Evolutionary conservation across 768 basidiomycete species (phyloP).

Genomic region (Hericium rajendrae): DNA sequence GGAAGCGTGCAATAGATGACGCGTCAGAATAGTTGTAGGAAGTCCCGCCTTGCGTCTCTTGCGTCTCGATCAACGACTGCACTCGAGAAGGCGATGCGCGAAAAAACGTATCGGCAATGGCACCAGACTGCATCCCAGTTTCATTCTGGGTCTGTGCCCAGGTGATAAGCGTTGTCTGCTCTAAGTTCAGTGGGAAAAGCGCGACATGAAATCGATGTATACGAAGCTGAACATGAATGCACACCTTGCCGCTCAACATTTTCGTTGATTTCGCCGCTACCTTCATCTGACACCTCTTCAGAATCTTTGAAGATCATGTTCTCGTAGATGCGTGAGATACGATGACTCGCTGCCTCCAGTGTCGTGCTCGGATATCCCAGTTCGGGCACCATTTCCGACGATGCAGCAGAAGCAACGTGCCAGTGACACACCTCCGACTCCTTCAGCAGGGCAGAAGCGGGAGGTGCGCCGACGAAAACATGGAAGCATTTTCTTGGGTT

Average conservation of each 20-base stretch:
- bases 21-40: constrained; percentile 53
- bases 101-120: constrained; percentile 12
- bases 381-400: neutral
- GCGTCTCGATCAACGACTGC: constrained; percentile 1
- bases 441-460: constrained; percentile 23
- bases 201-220: neutral
- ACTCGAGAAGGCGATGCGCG: constrained; percentile 6
- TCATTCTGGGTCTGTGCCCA: constrained; percentile 9
- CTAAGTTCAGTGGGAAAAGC: neutral
- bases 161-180: constrained; percentile 4
- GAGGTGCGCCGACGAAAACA: constrained; percentile 44
- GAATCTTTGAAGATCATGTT: constrained; percentile 58
- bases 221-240: neutral
- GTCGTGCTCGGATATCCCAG: constrained; percentile 31
- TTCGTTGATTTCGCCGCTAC: neutral
- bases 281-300: constrained; percentile 24
- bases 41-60: constrained; percentile 29
- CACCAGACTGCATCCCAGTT: neutral
- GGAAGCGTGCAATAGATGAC: constrained; percentile 66
- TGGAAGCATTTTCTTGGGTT: constrained; percentile 21
- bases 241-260: neutral
- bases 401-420: constrained; percentile 34
- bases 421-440: constrained; percentile 33
- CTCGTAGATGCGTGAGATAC: constrained; percentile 61
- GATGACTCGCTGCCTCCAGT: constrained; percentile 55